Evolutionary conservation across 176 grass and related monocot species (phyloP), one percentile per base, ranked within the genome.

Genomic region (Zizania latifolia): DNA sequence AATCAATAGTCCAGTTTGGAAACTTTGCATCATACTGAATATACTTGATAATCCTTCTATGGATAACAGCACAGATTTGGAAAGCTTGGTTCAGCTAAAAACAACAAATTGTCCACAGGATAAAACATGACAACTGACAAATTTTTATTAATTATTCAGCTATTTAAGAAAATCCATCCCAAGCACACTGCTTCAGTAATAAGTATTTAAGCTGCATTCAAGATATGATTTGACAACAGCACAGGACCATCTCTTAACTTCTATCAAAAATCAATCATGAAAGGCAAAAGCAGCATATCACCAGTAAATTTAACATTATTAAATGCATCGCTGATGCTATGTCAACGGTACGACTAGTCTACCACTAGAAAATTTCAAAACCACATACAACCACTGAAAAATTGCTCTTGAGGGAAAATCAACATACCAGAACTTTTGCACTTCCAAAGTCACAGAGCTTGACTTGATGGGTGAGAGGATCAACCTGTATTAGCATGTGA

Each of bases 391-490:
- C 13, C 23, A n/a, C 10, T 15, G 35, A 36, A 76, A 31, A 57
- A 70, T 27, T 32, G 70, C 28, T 30, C 15, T 13, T 4, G n/a
- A 5, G 5, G 50, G 33, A 8, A 11, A 68, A 82, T 79, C 72
- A 46, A 79, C 90, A 22, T 92, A 99, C 96, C 89, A 99, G 82
- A 54, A 99, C 78, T 86, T 99, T 99, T 26, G 96, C 96, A 38
- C 96, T 99, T 70, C 96, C 96, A 88, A 99, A 99, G 85, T 99
- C 96, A 86, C 96, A 99, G 24, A 99, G 70, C 75, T 99, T 99
- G 56, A 99, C 92, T 94, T 99, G 96, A 74, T 99, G 96, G 56
- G 96, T 99, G 3, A 99, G 89, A 53, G 96, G 96, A 76, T 99
- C 92, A 46, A 99, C 96, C 96, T 99, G 74, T 40, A 70, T 46